A percentile compares a stretch with the other conserved stretches of the same genome.
phyloP scores from a whole-genome alignment of 345 rosid species.

The Gynandropsis gynandra region DNA sequence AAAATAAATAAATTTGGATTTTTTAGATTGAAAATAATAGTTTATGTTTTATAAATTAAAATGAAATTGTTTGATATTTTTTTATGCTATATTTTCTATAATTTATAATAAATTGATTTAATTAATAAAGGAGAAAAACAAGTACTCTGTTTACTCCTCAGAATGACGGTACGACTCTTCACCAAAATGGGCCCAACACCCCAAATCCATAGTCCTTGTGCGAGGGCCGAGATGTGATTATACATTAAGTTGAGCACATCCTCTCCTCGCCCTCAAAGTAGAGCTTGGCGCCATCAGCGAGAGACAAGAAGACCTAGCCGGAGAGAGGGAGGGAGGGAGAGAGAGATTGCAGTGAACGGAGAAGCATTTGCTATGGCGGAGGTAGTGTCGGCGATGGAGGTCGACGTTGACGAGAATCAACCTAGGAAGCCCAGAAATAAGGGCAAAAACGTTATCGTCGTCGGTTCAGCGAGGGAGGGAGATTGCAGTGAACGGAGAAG shows the following conservation, averaged over 20 bases:
- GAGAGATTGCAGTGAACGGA: not conserved
- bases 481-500: not conserved
- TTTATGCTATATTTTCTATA: too few species aligned
- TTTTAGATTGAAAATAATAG: too few species aligned
- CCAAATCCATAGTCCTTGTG: not conserved
- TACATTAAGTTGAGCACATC: not conserved
- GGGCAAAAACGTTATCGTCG: constrained; percentile 44
- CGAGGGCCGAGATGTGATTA: constrained; percentile 18
- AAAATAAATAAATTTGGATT: too few species aligned
- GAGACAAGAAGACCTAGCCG: constrained; percentile 15
- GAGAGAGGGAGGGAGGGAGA: constrained; percentile 1
- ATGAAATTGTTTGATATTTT: too few species aligned
- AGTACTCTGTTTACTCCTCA: too few species aligned
- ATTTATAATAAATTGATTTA: too few species aligned
- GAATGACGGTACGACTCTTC: not conserved
- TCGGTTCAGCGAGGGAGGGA: constrained; percentile 16
- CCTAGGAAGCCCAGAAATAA: constrained; percentile 30
- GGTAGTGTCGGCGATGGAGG: constrained; percentile 55
- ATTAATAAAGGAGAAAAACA: too few species aligned
- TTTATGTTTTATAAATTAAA: too few species aligned
- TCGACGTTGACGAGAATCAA: constrained; percentile 47
- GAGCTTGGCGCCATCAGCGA: constrained; percentile 36
- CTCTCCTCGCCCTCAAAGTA: constrained; percentile 10
- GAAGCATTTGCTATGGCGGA: constrained; percentile 40
- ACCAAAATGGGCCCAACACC: constrained; percentile 6